Conservation (phyloP, 257 asterid genomes). For the Galeopsis tetrahit region DNA sequence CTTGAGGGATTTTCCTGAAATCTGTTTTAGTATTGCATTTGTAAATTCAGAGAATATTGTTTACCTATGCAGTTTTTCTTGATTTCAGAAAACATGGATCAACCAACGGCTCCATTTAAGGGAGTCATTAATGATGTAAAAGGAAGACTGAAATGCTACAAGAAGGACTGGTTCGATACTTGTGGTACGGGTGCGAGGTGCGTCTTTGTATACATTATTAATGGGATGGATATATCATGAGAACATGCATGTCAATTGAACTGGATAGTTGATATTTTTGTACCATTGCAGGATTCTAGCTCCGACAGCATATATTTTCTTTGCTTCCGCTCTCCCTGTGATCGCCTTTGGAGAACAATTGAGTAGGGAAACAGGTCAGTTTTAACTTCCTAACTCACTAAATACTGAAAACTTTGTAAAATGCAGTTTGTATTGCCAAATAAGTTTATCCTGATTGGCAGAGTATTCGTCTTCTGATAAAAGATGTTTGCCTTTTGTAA, state of each 20-base stretch:
- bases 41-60: background rate
- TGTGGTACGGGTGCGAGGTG: constrained; percentile 75
- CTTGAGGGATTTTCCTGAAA: background rate
- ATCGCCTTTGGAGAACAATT: constrained; percentile 92
- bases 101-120: constrained; percentile 45
- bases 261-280: constrained; percentile 9
- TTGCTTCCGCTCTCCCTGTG: constrained; percentile 94
- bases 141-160: constrained; percentile 61
- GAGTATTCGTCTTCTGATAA: background rate
- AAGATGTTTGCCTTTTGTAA: constrained; percentile 23
- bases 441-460: background rate
- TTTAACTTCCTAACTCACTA: background rate
- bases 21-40: constrained; percentile 22
- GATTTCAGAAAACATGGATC: constrained; percentile 42
- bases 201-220: constrained; percentile 1
- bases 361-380: constrained; percentile 87
- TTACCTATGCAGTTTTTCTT: constrained; percentile 12
- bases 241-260: background rate
- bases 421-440: background rate
- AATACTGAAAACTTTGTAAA: background rate
- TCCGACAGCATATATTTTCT: constrained; percentile 87
- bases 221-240: background rate
- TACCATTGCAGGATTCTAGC: constrained; percentile 74
- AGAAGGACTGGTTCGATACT: constrained; percentile 57
- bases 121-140: constrained; percentile 52